Evolutionary conservation across 192 early-diverging fungal genomes (phyloP), one percentile per base, ranked within the genome.

Genomic region (Coemansia furcata): DNA sequence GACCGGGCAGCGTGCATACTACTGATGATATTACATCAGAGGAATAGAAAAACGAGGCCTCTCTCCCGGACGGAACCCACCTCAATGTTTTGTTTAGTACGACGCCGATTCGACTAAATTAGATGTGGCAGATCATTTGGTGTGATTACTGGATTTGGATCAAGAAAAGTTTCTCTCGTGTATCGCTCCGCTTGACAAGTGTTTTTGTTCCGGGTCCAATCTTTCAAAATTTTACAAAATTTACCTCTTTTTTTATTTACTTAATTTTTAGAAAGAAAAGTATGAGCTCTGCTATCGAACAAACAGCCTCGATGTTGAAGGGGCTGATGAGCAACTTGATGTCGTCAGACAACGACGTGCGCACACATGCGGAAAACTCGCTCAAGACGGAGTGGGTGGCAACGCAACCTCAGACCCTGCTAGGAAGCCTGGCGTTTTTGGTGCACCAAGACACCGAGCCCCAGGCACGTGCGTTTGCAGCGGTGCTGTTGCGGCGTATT

Each of bases 401-500:
- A 8, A 83, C 80, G 42, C 86, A 88, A 71, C 89, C 88, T 50
- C 76, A 87, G 66, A 69, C 86, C 19, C 67, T 89, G 42, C 66
- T 91, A 35, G 74, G 82, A 47, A 87, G 83, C 49, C 85, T 91
- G 59, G 80, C 87, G 38, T 79, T 86, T 72, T 62, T 90, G 32
- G 73, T 78, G 44, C 74, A 78, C 68, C 66, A 70, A 58, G 84
- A 85, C 69, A 63, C 76, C 21, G 86, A 88, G 46, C 60, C 76
- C 9, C 67, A 82, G 61, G 69, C 91, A 7, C 90, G 91, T 19
- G 86, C 87, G 9, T 88, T 90, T 67, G 80, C 90, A 3, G 73
- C 86, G 23, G 83, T 93, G 44, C 82, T 93, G 39, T 80, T 92
- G 68, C 89, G 92, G 29, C 84, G 90, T 21, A 77, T 90, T 43